Evolutionary conservation across 2,329 filamentous ascomycete species (phyloP), one percentile per base, ranked within the genome.

Genomic region (Pyricularia sp.): DNA sequence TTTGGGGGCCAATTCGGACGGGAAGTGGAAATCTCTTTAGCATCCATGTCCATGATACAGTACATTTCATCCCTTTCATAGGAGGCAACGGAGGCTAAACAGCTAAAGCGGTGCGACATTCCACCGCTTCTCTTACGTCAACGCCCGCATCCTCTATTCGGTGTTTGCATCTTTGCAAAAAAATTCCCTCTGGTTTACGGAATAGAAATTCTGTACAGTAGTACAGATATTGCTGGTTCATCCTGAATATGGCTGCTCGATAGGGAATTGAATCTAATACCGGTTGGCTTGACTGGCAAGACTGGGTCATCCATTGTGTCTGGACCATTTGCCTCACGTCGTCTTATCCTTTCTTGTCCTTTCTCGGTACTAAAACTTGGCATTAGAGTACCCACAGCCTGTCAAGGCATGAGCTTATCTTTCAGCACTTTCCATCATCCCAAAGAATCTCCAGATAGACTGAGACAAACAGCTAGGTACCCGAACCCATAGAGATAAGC

Each of bases 71-170:
- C 20, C 42, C 42, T n/a, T 55, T 20, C 20, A 55, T n/a, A 55
- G 20, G 42, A 55, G 20, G 42, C 17, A 20, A 55, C 42, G 42
- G 42, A 55, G 42, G 42, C 42, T 55, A 55, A 55, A 1, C 9
- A 30, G 42, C 42, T 55, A 10, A 36, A 55, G 42, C 42, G 42
- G 42, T 55, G 42, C 42, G 42, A 55, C 42, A n/a, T n/a, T n/a
- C 65, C 65, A 66, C 65, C 65, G 65, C 65, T 28, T 66, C 33
- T 66, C 33, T 66, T 66, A 66, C 65, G 67, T 68, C 55, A 68
- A 63, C 23, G 17, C 17, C 31, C 26, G 5, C 65, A 55, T 66
- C 26, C 28, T 50, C 5, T 25, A 17, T 42, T 17, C 5, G 23
- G 23, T 17, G 23, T 12, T 7, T 50, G 33, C 7, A 26, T 12